A percentile compares a stretch with the other conserved stretches of the same genome.
phyloP scores from a whole-genome alignment of 2,329 filamentous ascomycete genomes.

The Fusarium agapanthi region DNA sequence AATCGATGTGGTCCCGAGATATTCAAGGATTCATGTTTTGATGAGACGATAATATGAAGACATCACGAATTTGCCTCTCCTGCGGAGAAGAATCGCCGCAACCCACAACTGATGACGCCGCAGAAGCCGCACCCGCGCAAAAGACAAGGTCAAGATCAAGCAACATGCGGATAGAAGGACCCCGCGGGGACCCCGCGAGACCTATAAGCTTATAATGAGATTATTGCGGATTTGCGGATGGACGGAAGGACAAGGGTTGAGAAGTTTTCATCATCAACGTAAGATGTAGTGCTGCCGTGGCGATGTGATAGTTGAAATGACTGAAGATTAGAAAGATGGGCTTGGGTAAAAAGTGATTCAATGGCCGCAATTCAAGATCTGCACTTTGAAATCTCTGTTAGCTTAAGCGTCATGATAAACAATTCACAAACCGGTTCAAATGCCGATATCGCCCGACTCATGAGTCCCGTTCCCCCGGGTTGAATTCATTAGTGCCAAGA shows the following conservation, averaged over 20 bases:
- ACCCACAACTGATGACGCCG: neutral
- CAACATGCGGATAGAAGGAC: neutral
- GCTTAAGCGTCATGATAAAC: neutral
- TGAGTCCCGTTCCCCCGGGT: neutral
- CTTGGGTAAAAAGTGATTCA: too few species aligned
- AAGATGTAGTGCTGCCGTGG: fast-evolving
- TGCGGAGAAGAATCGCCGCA: neutral
- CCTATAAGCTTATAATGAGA: neutral
- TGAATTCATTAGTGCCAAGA: neutral
- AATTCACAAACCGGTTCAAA: neutral
- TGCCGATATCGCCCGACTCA: conserved; percentile 9
- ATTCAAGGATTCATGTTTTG: fast-evolving
- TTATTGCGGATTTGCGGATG: neutral
- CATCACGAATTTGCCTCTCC: neutral
- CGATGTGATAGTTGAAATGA: neutral
- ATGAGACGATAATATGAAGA: neutral
- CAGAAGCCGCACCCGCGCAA: neutral
- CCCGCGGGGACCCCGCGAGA: neutral
- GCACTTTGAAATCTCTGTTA: neutral
- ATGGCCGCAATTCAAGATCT: neutral
- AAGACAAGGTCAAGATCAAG: neutral
- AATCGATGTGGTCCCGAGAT: neutral
- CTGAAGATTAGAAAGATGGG: neutral
- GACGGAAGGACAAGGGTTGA: neutral
- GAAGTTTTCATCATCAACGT: too few species aligned